Base-by-base conservation (phyloP, 768 basidiomycete genomes). In the Mycena amicta region DNA sequence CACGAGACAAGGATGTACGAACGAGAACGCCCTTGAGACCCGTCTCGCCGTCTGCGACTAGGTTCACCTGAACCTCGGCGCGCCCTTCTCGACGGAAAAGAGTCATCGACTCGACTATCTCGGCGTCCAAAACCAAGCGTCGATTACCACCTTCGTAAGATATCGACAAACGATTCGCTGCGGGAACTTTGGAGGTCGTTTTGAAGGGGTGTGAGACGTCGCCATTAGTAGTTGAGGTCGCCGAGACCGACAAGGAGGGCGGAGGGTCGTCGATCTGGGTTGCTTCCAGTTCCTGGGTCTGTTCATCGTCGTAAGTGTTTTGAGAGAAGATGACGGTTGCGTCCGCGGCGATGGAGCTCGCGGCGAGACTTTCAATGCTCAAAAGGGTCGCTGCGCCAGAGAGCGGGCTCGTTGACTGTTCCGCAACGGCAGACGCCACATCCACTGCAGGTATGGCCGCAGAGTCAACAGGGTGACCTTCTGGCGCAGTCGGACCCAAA, bases 121-220 rank as follows among this genome's bases (percentile, higher is more conserved):
- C 89, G 2, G 96, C 91, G 71, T 98, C 89, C 57, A 98, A 80
- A 26, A 97, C 89, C 50, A 99, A 78, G 39, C 97, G 83, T 50
- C 92, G 80, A 57, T 88, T 88, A 50, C 93, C 94, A 43, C 88
- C 88, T 55, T 94, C 93, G 73, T 97, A 99, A 0, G 96, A 90
- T 71, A 98, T 94, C 6, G 95, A 97, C n/a, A 99, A 74, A 18
- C 91, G 84, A 65, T 92, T 93, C 28, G 90, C 87, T 40, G 90
- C 91, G 8, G 90, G 88, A 0, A 77, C 75, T 62, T 75, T 79
- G 15, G 72, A 74, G 20, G 71, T 74, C 20, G 71, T 66, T 62
- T 81, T 82, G 12, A 64, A 53, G 30, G 76, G 75, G 18, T 68
- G 59, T 50, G 69, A 73, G n/a, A 75, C 74, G 43, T 84, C 85